phyloP scores from a whole-genome alignment of 2,329 filamentous ascomycete genomes.

The Aspergillus novoparasiticus region DNA sequence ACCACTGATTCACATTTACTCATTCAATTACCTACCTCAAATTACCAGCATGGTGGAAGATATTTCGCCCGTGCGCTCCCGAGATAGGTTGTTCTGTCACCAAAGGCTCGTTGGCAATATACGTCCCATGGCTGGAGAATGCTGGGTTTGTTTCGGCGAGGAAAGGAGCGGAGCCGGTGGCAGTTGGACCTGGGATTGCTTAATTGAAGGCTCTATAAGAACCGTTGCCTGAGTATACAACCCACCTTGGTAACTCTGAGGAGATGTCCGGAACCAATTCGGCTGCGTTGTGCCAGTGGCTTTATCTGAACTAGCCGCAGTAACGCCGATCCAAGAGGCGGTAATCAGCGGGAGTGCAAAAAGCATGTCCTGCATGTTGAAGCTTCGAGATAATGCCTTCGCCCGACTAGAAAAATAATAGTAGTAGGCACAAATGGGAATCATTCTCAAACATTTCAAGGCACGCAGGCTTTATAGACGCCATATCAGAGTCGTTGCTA shows the following conservation, averaged over 20 bases:
- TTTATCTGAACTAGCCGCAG: background rate
- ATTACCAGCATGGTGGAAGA: slow-evolving; percentile 71
- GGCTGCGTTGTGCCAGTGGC: background rate
- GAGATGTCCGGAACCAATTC: slow-evolving; percentile 4
- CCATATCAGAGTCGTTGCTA: background rate
- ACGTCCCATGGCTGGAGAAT: slow-evolving; percentile 62
- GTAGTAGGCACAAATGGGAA: background rate
- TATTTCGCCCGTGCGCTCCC: slow-evolving; percentile 62
- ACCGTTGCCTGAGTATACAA: background rate
- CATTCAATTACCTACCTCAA: slow-evolving; percentile 45
- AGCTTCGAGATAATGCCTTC: background rate
- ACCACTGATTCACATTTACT: background rate
- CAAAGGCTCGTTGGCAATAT: slow-evolving; percentile 64
- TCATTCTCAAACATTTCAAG: background rate
- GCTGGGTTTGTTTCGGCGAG: slow-evolving; percentile 71
- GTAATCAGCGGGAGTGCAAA: background rate
- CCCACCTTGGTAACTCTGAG: slow-evolving; percentile 5
- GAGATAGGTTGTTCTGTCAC: slow-evolving; percentile 70
- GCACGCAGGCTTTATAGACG: background rate
- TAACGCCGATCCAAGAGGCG: background rate
- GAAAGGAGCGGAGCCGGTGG: slow-evolving; percentile 71
- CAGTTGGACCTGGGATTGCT: background rate
- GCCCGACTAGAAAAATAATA: too few species aligned
- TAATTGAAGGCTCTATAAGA: background rate
- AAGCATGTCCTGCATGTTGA: background rate